phyloP scores from a whole-genome alignment of 306 rosid species.

The Calophaca sinica region DNA sequence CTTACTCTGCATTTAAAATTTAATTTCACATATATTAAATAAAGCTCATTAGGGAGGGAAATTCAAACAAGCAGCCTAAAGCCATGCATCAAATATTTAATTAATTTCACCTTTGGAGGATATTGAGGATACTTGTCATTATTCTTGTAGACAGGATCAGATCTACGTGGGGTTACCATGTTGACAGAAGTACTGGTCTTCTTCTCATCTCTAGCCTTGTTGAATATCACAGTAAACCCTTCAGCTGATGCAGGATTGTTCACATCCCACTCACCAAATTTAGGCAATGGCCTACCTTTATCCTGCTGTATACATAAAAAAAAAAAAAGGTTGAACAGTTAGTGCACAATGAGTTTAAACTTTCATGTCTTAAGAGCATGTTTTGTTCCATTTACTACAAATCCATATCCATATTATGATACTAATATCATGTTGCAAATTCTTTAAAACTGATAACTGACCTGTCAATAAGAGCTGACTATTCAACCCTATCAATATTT shows the following conservation, averaged over 20 bases:
- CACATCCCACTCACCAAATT: conserved; percentile 95
- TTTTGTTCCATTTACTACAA: not conserved
- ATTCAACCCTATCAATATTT: no score
- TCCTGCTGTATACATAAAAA: conserved; percentile 55
- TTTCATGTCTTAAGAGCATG: no score
- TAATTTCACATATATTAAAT: conserved; percentile 30
- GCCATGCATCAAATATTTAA: not conserved
- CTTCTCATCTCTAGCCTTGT: conserved; percentile 89
- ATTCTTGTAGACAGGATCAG: conserved; percentile 44
- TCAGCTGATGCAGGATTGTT: conserved; percentile 87
- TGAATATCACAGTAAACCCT: conserved; percentile 88
- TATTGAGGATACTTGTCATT: conserved; percentile 41
- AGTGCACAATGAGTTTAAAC: conserved; percentile 3
- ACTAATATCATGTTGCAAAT: not conserved
- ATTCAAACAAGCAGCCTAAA: not conserved
- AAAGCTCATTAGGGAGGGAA: conserved; percentile 4
- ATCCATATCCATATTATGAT: no score
- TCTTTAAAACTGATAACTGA: no score
- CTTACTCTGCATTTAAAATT: conserved; percentile 64
- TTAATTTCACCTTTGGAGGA: conserved; percentile 56
- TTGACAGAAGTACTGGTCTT: conserved; percentile 54
- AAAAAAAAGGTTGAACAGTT: not conserved
- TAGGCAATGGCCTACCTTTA: conserved; percentile 71
- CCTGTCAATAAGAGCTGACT: no score
- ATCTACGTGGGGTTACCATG: conserved; percentile 47